Conservation (phyloP, 495 filamentous ascomycete species). For the Tuber umbilicatum region DNA sequence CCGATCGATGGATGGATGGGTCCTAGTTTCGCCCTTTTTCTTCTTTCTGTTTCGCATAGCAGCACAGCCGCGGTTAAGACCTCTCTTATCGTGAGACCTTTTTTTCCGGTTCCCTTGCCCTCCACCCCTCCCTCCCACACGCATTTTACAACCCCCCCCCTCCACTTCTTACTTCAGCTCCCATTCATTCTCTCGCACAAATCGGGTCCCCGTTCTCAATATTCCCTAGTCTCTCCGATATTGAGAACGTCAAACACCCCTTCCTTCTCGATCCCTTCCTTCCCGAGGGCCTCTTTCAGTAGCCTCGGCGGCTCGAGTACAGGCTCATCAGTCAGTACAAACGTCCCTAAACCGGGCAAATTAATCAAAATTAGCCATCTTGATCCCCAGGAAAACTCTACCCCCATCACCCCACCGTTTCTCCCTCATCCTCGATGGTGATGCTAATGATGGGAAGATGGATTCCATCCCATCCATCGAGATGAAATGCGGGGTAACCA, state of each 20-base stretch:
- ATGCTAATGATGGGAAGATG: conserved; percentile 1
- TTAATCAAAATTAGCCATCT: background rate
- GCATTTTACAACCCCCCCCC: background rate
- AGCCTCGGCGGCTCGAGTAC: conserved; percentile 74
- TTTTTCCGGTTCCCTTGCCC: conserved; percentile 14
- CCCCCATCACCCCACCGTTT: background rate
- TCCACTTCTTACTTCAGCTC: conserved; percentile 8
- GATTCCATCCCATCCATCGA: conserved; percentile 6
- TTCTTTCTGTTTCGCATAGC: background rate
- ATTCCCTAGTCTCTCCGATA: conserved; percentile 80
- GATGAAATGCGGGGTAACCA: conserved; percentile 5
- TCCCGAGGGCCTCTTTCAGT: conserved; percentile 67
- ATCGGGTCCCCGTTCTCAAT: conserved; percentile 43
- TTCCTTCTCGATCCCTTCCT: conserved; percentile 60
- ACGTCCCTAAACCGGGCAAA: conserved; percentile 50
- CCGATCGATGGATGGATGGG: conserved; percentile 19
- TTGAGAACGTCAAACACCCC: conserved; percentile 84
- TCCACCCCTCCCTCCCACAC: conserved; percentile 2
- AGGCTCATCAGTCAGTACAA: conserved; percentile 81
- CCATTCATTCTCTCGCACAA: background rate
- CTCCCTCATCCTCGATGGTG: background rate
- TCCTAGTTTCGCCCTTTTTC: background rate
- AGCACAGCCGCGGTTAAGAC: conserved; percentile 25
- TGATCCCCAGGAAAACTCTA: conserved; percentile 7
- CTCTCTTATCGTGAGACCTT: conserved; percentile 27